Evolutionary conservation across 495 filamentous ascomycete species (phyloP).

Genomic region (Poronia punctata): DNA sequence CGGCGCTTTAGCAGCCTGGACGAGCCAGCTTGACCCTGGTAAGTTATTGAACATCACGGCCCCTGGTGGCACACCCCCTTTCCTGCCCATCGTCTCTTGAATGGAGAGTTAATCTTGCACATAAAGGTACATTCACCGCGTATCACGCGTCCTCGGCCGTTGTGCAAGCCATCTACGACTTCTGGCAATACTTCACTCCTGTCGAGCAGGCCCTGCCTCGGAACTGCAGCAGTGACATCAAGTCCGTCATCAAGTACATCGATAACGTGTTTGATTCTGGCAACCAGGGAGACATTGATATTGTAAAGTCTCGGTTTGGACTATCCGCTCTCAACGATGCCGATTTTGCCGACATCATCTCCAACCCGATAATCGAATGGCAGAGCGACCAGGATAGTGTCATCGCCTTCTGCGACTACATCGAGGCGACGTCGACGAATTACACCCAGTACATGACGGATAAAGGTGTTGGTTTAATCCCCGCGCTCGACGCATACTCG

Average conservation of each 20-base stretch:
- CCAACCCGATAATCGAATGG: conserved; percentile 40
- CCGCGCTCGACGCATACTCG: conserved; percentile 42
- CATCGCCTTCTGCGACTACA: conserved; percentile 35
- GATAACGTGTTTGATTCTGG: conserved; percentile 31
- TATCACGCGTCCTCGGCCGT: conserved; percentile 47
- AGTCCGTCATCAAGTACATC: conserved; percentile 41
- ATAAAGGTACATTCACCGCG: conserved; percentile 49
- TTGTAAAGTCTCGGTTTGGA: conserved; percentile 41
- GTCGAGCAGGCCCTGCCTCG: conserved; percentile 30
- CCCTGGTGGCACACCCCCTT: not conserved
- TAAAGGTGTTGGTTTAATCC: conserved; percentile 44
- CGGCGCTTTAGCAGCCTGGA: conserved; percentile 49
- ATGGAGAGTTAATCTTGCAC: conserved; percentile 11
- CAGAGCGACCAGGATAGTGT: conserved; percentile 42
- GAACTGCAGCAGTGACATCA: conserved; percentile 46
- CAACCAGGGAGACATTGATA: conserved; percentile 23
- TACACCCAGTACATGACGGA: not conserved
- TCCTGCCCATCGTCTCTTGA: not conserved
- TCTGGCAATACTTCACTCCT: conserved; percentile 12
- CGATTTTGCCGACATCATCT: conserved; percentile 26
- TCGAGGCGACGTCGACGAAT: not conserved
- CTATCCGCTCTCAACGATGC: conserved; percentile 15
- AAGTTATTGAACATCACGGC: not conserved
- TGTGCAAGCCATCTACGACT: conserved; percentile 46
- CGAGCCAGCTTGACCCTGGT: conserved; percentile 19